Evolutionary conservation across 2,329 filamentous ascomycete genomes (phyloP), one percentile per base, ranked within the genome.

Genomic region (Nemania bipapillata): DNA sequence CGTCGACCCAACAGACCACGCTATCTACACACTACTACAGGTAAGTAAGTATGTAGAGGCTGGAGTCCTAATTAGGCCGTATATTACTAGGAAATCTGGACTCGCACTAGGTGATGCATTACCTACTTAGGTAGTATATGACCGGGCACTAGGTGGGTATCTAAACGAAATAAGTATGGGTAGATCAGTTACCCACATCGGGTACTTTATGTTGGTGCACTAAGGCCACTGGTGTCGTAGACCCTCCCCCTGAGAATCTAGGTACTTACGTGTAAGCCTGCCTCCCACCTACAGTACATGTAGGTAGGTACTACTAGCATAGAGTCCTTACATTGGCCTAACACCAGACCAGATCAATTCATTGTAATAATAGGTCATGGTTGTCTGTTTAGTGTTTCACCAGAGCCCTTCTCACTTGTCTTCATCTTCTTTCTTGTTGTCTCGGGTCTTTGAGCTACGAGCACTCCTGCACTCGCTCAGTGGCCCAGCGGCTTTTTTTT

Each of bases 381-480:
- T 49, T 37, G 42, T 15, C 40, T 61, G 12, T 37, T n/a, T 32
- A 52, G 30, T 45, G 15, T 47, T 28, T 49, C 40, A 24, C 45
- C 9, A 54, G 50, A 17, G 17, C 20, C n/a, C 32, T 24, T 53
- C 12, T 53, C 50, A 35, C 17, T 53, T 37, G 55, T 22, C 37
- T 55, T 47, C 47, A 42, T 53, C 22, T 52, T 53, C 20, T 49
- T 40, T 22, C 47, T 57, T 32, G 24, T 35, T 54, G 45, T 59
- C 28, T 56, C 35, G 54, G 53, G 42, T 61, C 54, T 63, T 68
- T 64, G 66, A 60, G 53, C 61, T 53, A 42, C 53, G 45, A 54
- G 28, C 45, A 52, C 50, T n/a, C 40, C 30, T 54, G 45, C 35
- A 17, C 40, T 50, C 59, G n/a, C 54, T 55, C 42, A 9, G 40